A percentile compares a stretch with the other conserved stretches of the same genome.
Evolutionary conservation across 768 basidiomycete species (phyloP).

Genomic region (Phylloporus sp.): DNA sequence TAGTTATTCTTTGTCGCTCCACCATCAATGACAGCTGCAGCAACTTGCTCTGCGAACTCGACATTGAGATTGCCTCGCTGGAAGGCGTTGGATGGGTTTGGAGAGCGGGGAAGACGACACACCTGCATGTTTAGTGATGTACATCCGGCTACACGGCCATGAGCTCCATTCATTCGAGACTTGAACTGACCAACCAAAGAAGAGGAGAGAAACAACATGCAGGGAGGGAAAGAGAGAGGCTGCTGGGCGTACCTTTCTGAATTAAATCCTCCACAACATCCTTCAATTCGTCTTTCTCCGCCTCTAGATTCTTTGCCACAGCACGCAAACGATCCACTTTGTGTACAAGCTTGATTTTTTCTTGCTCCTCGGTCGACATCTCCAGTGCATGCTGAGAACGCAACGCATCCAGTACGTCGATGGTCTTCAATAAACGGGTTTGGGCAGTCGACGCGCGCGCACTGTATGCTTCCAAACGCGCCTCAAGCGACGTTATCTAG

Average conservation of each 20-base stretch:
- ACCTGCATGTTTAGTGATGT: constrained; percentile 43
- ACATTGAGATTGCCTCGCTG: constrained; percentile 20
- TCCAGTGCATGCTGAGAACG: constrained; percentile 40
- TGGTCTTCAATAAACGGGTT: constrained; percentile 43
- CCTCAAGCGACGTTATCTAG: constrained; percentile 29
- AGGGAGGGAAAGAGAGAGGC: not conserved
- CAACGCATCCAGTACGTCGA: constrained; percentile 47
- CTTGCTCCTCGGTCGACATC: constrained; percentile 31
- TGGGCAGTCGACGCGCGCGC: constrained; percentile 43
- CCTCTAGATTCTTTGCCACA: constrained; percentile 35
- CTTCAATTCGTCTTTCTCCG: constrained; percentile 50
- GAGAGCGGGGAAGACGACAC: constrained; percentile 17
- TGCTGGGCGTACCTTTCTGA: constrained; percentile 50
- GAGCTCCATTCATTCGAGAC: constrained; percentile 39
- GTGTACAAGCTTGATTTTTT: constrained; percentile 33
- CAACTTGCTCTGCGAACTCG: constrained; percentile 19
- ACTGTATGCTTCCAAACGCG: constrained; percentile 33
- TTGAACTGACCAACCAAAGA: constrained; percentile 36
- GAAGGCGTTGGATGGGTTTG: constrained; percentile 12
- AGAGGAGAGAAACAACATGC: not conserved
- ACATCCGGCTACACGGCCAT: constrained; percentile 46
- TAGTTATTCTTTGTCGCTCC: not conserved
- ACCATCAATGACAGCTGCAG: not conserved
- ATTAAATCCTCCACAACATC: constrained; percentile 50
- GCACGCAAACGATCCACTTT: constrained; percentile 36